Conservation (phyloP, 2,329 filamentous ascomycete genomes). For the Claviceps digitariae region DNA sequence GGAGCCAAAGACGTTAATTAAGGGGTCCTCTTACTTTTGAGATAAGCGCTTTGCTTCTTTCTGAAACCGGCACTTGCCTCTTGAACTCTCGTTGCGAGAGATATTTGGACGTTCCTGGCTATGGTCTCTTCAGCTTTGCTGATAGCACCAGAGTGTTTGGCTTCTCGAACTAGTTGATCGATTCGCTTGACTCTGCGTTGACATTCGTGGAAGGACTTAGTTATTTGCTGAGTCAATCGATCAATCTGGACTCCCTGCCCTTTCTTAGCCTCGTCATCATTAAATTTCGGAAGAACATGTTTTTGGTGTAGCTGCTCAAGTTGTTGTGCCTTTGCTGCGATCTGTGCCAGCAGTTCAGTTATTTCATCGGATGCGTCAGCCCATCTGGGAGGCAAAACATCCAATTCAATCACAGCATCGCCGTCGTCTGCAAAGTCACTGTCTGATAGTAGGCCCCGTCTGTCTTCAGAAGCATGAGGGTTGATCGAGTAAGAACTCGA, state of each 20-base stretch:
- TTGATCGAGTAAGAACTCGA: constrained; percentile 42
- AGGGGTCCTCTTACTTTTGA: constrained; percentile 56
- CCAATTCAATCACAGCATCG: constrained; percentile 97
- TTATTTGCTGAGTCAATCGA: constrained; percentile 78
- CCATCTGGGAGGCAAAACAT: constrained; percentile 88
- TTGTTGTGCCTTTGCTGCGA: constrained; percentile 69
- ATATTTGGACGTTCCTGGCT: constrained; percentile 92
- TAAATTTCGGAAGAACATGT: constrained; percentile 90
- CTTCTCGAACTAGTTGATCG: constrained; percentile 74
- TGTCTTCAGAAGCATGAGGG: constrained; percentile 33
- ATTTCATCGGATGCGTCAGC: constrained; percentile 92
- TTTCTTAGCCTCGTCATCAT: constrained; percentile 81
- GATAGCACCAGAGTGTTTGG: constrained; percentile 57
- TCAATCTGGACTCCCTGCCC: constrained; percentile 87
- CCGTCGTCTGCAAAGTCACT: constrained; percentile 72
- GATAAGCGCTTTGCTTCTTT: constrained; percentile 93
- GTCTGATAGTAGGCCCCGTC: constrained; percentile 71
- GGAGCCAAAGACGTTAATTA: constrained; percentile 1
- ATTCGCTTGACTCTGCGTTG: constrained; percentile 80
- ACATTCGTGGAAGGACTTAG: constrained; percentile 76
- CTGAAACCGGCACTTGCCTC: constrained; percentile 84
- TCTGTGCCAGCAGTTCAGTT: constrained; percentile 63
- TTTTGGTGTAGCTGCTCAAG: constrained; percentile 93
- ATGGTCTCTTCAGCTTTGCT: constrained; percentile 82
- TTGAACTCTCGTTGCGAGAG: constrained; percentile 74